Conservation (phyloP, 2,329 filamentous ascomycete species). For the Colletotrichum orbiculare region DNA sequence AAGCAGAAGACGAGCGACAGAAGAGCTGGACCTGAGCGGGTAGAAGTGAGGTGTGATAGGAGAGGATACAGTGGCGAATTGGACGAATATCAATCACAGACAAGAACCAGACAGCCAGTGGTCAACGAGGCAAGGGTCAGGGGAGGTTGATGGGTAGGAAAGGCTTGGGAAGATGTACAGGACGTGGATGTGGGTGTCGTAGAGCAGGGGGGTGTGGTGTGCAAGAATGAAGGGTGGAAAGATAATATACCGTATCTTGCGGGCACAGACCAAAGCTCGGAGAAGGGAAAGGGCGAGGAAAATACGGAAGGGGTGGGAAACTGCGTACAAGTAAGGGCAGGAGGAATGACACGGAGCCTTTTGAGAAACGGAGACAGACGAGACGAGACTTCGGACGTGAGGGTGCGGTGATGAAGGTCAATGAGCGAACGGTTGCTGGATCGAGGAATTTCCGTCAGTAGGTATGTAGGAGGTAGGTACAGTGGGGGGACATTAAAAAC, state of each 20-base stretch:
- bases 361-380: no score
- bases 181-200: constrained; percentile 8
- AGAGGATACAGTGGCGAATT: constrained; percentile 27
- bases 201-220: background rate
- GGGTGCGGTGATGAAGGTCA: background rate
- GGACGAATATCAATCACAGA: constrained; percentile 23
- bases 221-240: no score
- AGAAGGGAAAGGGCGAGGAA: no score
- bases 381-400: no score
- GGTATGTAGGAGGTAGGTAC: background rate
- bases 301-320: constrained; percentile 2
- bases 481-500: no score
- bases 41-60: background rate
- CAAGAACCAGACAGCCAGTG: constrained; percentile 8
- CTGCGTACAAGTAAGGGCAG: background rate
- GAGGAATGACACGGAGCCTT: no score
- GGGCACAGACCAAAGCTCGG: no score
- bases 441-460: constrained; percentile 17
- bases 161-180: constrained; percentile 3
- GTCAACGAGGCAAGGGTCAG: constrained; percentile 33
- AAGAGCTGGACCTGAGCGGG: background rate
- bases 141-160: constrained; percentile 7
- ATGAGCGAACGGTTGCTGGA: constrained; percentile 15
- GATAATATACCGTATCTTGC: no score
- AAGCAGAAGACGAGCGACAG: background rate